Conservation (phyloP, 495 filamentous ascomycete genomes). For the Lasiosphaeriaceae sp. region DNA sequence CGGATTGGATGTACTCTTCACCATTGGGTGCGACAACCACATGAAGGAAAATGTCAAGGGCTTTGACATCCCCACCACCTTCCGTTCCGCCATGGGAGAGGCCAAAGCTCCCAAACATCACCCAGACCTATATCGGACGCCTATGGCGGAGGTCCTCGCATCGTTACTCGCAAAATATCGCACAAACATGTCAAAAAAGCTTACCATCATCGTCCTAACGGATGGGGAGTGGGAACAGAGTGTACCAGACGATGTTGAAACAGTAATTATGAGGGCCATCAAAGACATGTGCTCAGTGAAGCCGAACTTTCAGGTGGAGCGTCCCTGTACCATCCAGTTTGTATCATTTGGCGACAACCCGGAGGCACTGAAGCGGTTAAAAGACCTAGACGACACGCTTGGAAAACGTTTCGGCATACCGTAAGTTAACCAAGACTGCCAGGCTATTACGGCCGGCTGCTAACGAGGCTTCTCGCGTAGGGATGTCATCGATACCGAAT, state of each 20-base stretch:
- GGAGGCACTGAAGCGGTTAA: slow-evolving; percentile 20
- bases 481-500: slow-evolving; percentile 35
- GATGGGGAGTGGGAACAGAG: slow-evolving; percentile 24
- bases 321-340: slow-evolving; percentile 26
- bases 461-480: slow-evolving; percentile 9
- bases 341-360: slow-evolving; percentile 29
- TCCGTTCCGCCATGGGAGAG: slow-evolving; percentile 3
- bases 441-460: background rate
- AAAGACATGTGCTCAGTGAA: slow-evolving; percentile 2
- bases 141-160: background rate
- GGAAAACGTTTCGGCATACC: slow-evolving; percentile 5
- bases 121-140: background rate
- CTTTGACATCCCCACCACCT: background rate
- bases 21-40: slow-evolving; percentile 8
- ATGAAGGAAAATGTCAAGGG: background rate
- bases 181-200: background rate
- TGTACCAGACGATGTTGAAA: slow-evolving; percentile 8
- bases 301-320: slow-evolving; percentile 8
- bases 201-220: slow-evolving; percentile 29
- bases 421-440: background rate
- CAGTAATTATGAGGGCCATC: slow-evolving; percentile 5
- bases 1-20: slow-evolving; percentile 26
- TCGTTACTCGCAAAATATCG: background rate
- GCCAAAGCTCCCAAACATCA: background rate
- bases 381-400: slow-evolving; percentile 26